Evolutionary conservation across 2,329 filamentous ascomycete genomes (phyloP), one percentile per base, ranked within the genome.

Genomic region (Intubia oerlemansii): DNA sequence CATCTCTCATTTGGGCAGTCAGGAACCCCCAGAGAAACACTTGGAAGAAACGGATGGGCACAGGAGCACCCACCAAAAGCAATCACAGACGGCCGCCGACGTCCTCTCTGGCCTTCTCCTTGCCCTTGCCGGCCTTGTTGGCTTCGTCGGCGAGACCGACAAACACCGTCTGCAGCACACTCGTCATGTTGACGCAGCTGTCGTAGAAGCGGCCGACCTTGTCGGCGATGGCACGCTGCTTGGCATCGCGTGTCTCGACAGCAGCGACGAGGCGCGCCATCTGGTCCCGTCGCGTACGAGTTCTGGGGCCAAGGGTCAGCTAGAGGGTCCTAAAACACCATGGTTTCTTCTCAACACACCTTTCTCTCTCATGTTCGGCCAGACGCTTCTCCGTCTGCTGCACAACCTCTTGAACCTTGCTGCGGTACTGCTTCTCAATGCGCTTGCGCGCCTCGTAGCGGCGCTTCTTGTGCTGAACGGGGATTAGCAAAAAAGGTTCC

Each of bases 101-200:
- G n/a, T n/a, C 9, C 20, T n/a, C 10, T 13, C 15, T 9, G 10
- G 5, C 11, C 20, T 12, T 5, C 20, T 17, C 5, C n/a, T 9
- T 7, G 9, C 6, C 14, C 10, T 21, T 7, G 5, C 10, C 11
- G n/a, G 11, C 17, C 6, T 8, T 26, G 24, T 17, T n/a, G 19
- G 42, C 40, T 14, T 38, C 38, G 16, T 36, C 34, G 8, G 36
- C 28, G 5, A 40, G 34, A 2, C 36, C 37, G 6, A 25, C 24
- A 16, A 40, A 44, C 13, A 35, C 39, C 10, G 12, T 34, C 11
- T 38, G 32, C 15, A 44, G 34, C 17, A 38, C 20, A 7, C 24
- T 31, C 17, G 35, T 30, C 24, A 44, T 31, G 11, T 33, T 36
- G 10, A 28, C 23, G 14, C 31, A 36, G 21, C 34, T 29, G 35